Evolutionary conservation across 169 alveolate species (phyloP), one percentile per base, ranked within the genome.

Genomic region (Eimeria acervulina): DNA sequence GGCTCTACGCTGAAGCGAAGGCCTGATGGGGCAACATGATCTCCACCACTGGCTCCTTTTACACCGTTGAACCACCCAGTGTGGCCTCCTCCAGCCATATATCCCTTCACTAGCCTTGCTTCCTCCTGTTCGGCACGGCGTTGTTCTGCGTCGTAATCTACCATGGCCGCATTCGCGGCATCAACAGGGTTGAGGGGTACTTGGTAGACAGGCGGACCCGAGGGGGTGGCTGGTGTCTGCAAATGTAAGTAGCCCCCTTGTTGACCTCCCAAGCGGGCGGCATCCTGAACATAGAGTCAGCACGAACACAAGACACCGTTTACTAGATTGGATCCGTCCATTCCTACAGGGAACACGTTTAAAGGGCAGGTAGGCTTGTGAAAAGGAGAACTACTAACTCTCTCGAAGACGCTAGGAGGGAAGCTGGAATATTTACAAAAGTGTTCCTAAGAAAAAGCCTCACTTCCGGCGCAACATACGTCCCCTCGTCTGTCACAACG

Each of bases 51-150:
- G 17, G 55, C 52, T 40, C 26, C 59, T 80, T 36, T 85, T 33
- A 21, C 44, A 17, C 42, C 47, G 70, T 81, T 47, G 52, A 85
- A 26, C 93, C 93, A 85, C 36, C 93, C 78, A 33, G 7, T 23
- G 55, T 59, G 52, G 61, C 93, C 93, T 47, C 90, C 90, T 23
- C 93, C 93, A 23, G 78, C 93, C 93, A 85, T 85, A 36, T 85
- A 85, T 17, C 78, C 93, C 59, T 85, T 85, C 61, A 85, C 78
- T 51, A 85, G 44, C 40, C 63, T 59, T 51, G 74, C 93, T 33
- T 85, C 93, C 78, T 85, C 93, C 21, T 85, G 74, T n/a, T 85
- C 78, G 63, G 74, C 78, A 15, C 78, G 93, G 59, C 93, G 93
- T 42, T 55, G 93, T 59, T 85, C 93, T 55, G 93, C 40, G 44